phyloP scores from a whole-genome alignment of 768 basidiomycete species.

The Mycena indigotica region DNA sequence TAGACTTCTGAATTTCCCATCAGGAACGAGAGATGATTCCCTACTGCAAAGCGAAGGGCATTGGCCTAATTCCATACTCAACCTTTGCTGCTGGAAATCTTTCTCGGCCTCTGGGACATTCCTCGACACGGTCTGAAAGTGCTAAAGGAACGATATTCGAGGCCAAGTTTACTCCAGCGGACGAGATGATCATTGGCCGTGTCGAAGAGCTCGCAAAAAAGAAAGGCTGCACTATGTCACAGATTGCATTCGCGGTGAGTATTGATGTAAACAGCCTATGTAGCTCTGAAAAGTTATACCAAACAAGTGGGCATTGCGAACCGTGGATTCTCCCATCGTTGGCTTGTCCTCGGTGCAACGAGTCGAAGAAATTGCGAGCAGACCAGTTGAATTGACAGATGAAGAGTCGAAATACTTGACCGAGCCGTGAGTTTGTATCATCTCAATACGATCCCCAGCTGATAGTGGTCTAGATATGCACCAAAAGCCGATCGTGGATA shows the following conservation, averaged over 20 bases:
- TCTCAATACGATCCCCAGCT: background rate
- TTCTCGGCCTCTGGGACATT: slow-evolving; percentile 36
- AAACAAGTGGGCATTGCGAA: slow-evolving; percentile 36
- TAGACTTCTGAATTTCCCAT: background rate
- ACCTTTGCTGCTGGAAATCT: slow-evolving; percentile 45
- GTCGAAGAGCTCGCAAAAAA: slow-evolving; percentile 46
- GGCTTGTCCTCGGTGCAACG: slow-evolving; percentile 26
- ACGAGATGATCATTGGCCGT: slow-evolving; percentile 37
- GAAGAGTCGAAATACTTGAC: slow-evolving; percentile 47
- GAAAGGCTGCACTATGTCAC: slow-evolving; percentile 44
- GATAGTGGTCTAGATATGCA: slow-evolving; percentile 4
- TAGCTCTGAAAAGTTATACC: background rate
- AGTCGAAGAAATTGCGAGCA: slow-evolving; percentile 23
- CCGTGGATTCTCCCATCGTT: slow-evolving; percentile 38
- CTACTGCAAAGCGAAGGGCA: slow-evolving; percentile 51
- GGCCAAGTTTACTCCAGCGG: slow-evolving; percentile 25
- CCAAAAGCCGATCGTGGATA: slow-evolving; percentile 16
- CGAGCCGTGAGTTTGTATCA: slow-evolving; percentile 33
- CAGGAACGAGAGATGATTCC: slow-evolving; percentile 49
- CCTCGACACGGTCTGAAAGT: slow-evolving; percentile 22
- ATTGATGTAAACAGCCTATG: background rate
- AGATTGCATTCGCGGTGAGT: slow-evolving; percentile 42
- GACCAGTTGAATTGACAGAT: slow-evolving; percentile 34
- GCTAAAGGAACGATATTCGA: slow-evolving; percentile 26
- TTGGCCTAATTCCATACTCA: slow-evolving; percentile 55